Percentiles rank a stretch among this genome's conserved stretches.
Evolutionary conservation across 169 alveolate genomes (phyloP).

Genomic region (Plasmodium relictum): DNA sequence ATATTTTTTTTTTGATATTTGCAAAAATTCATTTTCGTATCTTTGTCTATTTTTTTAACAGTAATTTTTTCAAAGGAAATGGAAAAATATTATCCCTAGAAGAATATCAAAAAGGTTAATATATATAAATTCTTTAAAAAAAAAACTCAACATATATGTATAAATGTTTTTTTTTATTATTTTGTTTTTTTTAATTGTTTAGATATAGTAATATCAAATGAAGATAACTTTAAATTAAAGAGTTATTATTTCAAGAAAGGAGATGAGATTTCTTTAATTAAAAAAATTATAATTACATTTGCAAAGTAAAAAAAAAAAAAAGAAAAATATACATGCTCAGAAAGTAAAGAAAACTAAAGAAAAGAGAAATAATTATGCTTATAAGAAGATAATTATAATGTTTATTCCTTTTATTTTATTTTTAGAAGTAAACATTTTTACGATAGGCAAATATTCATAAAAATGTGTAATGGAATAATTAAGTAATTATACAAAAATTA

Average conservation of each 20-base stretch:
- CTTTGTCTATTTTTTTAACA: slow-evolving; percentile 18
- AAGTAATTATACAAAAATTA: slow-evolving; percentile 20
- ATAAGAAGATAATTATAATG: not conserved
- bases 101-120: slow-evolving; percentile 61
- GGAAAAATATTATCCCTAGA: slow-evolving; percentile 53
- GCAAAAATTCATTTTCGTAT: not conserved
- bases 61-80: slow-evolving; percentile 67
- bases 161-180: not conserved
- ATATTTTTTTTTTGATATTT: not conserved
- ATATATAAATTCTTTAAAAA: not conserved
- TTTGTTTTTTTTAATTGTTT: not conserved
- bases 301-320: slow-evolving; percentile 27
- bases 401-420: slow-evolving; percentile 13
- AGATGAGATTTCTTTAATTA: slow-evolving; percentile 29
- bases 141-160: not conserved
- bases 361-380: not conserved
- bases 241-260: slow-evolving; percentile 39
- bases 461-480: slow-evolving; percentile 63
- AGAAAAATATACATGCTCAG: not conserved
- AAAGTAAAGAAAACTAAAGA: not conserved
- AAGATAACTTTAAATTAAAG: slow-evolving; percentile 21
- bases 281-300: slow-evolving; percentile 37
- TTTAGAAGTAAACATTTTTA: slow-evolving; percentile 46
- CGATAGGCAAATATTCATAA: slow-evolving; percentile 65
- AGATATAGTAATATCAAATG: slow-evolving; percentile 52